phyloP scores from a whole-genome alignment of 352 stramenopile species.

The Globisporangium nodosum region DNA sequence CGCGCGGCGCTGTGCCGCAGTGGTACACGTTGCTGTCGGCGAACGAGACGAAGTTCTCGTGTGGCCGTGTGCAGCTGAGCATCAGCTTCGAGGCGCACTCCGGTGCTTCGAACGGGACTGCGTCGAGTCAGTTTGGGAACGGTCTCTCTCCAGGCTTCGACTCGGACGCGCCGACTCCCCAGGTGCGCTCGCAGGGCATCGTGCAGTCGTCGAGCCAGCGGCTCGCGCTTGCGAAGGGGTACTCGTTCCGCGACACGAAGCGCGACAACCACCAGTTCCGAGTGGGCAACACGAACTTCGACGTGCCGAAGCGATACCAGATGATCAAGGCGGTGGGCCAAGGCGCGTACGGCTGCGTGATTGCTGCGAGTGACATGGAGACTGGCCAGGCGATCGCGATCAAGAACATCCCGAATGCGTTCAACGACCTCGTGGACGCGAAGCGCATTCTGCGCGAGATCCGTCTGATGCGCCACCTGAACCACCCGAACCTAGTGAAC shows the following conservation, averaged over 20 bases:
- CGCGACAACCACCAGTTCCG: constrained; percentile 86
- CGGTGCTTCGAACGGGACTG: constrained; percentile 1
- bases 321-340: constrained; percentile 89
- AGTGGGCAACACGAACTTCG: constrained; percentile 84
- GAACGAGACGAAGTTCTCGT: constrained; percentile 81
- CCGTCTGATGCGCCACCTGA: constrained; percentile 83
- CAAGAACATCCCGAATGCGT: constrained; percentile 95
- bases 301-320: constrained; percentile 80
- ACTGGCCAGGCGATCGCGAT: constrained; percentile 90
- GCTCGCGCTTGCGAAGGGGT: constrained; percentile 54
- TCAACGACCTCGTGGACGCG: constrained; percentile 84
- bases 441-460: constrained; percentile 88
- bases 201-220: constrained; percentile 55
- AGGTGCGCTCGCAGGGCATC: constrained; percentile 31
- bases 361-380: constrained; percentile 82
- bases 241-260: constrained; percentile 78
- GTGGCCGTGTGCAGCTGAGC: constrained; percentile 78
- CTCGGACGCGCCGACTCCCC: constrained; percentile 44
- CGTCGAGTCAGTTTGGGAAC: constrained; percentile 8
- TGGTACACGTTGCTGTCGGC: constrained; percentile 85
- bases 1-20: constrained; percentile 71
- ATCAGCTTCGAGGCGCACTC: constrained; percentile 74
- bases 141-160: constrained; percentile 35
- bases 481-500: constrained; percentile 81
- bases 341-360: constrained; percentile 90